Evolutionary conservation across 345 rosid species (phyloP), one percentile per base, ranked within the genome.

Genomic region (Draba incana): DNA sequence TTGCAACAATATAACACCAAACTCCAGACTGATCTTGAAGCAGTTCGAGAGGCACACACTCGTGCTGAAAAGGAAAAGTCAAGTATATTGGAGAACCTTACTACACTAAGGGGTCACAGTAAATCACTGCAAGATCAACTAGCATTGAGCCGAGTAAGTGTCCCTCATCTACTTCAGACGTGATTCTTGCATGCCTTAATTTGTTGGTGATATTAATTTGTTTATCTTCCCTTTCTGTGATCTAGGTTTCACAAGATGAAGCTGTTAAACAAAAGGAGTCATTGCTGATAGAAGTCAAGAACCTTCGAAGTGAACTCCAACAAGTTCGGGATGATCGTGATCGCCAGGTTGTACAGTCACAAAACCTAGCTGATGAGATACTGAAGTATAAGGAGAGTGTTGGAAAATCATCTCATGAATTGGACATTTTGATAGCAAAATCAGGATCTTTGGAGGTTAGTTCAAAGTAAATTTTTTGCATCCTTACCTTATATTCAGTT

Each of bases 271-370:
- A 77, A 72, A 94, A 89, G 65, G 92, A 89, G 6, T 69, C 82
- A 60, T 72, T 94, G 57, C 76, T 31, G 13, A 74, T 54, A 71
- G 99, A 94, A 76, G 84, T 88, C 5, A 82, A 64, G 68, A 86
- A 84, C 79, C 87, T 94, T 30, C 78, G 96, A 3, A 86, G 78
- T n/a, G 98, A 94, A 58, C 78, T 94, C 45, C 95, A 87, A 75
- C 84, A 84, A 76, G 93, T 86, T 3, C 82, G 97, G 53, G 93
- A 87, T 57, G 99, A 94, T 68, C 92, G 98, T 70, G 98, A 94
- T 74, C 84, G 83, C 62, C 92, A 85, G 16, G 77, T 80, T 11
- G 66, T 52, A 10, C 88, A 79, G 61, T 87, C 87, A 61, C 85
- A 91, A 56, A 75, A 77, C 42, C 72, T 89, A 56, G 75, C 84